Percentiles rank a stretch among this genome's conserved stretches.
Evolutionary conservation across 768 basidiomycete species (phyloP).

Genomic region (Russula dissimulans): DNA sequence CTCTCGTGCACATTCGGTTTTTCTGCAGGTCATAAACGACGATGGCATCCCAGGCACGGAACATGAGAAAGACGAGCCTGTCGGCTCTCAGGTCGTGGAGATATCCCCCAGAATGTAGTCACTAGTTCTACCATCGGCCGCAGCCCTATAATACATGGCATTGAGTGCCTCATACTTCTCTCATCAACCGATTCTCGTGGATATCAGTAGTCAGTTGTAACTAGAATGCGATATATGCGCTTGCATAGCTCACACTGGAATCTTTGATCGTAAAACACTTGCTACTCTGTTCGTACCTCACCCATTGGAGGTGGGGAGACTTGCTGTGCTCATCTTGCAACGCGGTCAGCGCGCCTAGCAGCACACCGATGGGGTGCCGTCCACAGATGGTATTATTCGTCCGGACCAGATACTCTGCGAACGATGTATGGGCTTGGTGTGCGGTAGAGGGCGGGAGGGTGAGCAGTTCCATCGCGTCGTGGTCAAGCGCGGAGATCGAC

Average conservation of each 20-base stretch:
- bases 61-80: constrained; percentile 44
- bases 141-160: neutral
- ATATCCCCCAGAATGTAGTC: constrained; percentile 10
- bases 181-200: neutral
- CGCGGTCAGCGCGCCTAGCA: constrained; percentile 64
- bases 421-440: constrained; percentile 46
- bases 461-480: constrained; percentile 73
- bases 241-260: constrained; percentile 95
- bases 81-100: constrained; percentile 38
- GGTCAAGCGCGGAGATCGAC: constrained; percentile 79
- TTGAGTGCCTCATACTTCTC: neutral
- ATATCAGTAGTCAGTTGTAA: neutral
- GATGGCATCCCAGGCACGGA: constrained; percentile 62
- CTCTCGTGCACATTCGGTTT: neutral
- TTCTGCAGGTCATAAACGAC: constrained; percentile 56
- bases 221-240: constrained; percentile 69
- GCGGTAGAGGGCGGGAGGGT: constrained; percentile 47
- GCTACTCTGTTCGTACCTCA: constrained; percentile 90
- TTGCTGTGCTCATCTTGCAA: constrained; percentile 37
- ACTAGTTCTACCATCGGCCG: neutral
- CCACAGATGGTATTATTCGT: constrained; percentile 98
- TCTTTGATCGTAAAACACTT: constrained; percentile 56
- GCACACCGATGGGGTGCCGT: constrained; percentile 88
- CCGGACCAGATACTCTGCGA: constrained; percentile 54
- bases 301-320: constrained; percentile 55